Base-by-base conservation (phyloP, 1,284 basidiomycete species). In the Melanopsichium pennsylvanicum region DNA sequence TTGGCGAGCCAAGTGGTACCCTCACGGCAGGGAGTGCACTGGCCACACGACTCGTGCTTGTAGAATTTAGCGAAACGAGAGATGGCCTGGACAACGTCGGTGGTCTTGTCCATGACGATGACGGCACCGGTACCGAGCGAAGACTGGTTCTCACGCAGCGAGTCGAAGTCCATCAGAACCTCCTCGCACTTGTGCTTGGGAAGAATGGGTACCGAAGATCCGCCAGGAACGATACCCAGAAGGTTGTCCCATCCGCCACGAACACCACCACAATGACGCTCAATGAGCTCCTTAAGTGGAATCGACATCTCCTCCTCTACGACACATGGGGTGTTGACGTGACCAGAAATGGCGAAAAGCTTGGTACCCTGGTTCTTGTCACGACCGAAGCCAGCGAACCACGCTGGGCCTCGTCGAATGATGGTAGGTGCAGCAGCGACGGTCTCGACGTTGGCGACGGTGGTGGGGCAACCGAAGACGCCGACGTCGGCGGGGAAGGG, bases 281-380 rank as follows among this genome's bases (percentile, higher is more conserved):
- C 95, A 63, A 98, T 84, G 57, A 98, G 86, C 61, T 97, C 94
- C 83, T 90, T 89, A 57, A 97, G 83, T 15, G 94, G 93, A 57
- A 98, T 97, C 68, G 90, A 91, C 95, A 97, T 97, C 85, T 97
- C 95, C 83, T 98, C 96, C 84, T 97, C 95, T 33, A 97, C 88
- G 32, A 97, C 93, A 82, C 92, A 97, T 3, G 96, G 95, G 83
- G 93, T 95, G 85, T 97, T 97, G 78, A 98, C 95, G 79, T 97
- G 95, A 1, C 95, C 95, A 40, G 89, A 92, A 78, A 97, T 90
- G 39, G 83, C 95, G 93, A 89, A 97, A 22, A 98, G 83, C 84
- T 98, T 98, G 39, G 94, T 97, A 16, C 95, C 95, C 79, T 91
- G 88, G 83, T 98, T 97, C 72, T 93, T 86, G 79, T 92, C 90